Base-by-base conservation (phyloP, 192 early-diverging fungal genomes). In the Backusella psychrophila region DNA sequence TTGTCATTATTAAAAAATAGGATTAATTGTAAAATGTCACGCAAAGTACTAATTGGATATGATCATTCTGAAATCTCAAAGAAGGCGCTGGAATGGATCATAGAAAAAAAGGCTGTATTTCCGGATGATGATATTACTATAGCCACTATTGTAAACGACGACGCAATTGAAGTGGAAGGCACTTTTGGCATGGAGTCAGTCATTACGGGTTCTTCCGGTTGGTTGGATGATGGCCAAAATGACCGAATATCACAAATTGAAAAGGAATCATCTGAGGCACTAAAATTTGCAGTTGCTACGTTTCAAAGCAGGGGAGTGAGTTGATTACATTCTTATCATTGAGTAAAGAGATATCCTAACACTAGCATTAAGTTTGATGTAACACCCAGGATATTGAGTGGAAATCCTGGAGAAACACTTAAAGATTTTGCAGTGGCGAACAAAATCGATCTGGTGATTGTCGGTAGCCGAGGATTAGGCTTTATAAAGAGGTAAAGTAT, bases 401-500 rank as follows among this genome's bases (percentile, higher is more conserved):
- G 77, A 26, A 71, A 78, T 23, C 63, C 77, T 14, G 71, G 46
- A 19, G 44, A 65, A 12, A 49, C 77, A 36, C 52, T 78, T 4
- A 46, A 33, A 17, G 77, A 66, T 26, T 78, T 67, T 68, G 77
- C 77, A n/a, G 49, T 49, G 29, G 65, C 56, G 23, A 78, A 68
- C 41, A 23, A 67, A 1, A 36, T 66, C 15, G 77, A 78, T 15
- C 21, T 78, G 31, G 77, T 73, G 9, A 72, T 78, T 53, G 77
- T 78, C 2, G 71, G 77, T 2, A 72, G 66, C 31, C 56, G 77
- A 34, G 77, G 77, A 44, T 42, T 78, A 26, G 71, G 77, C 7
- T 78, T 72, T 41, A 33, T 78, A 7, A 78, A 78, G 56, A 72
- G 77, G 77, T 78, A 67, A 63, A 63, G 8, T 46, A 31, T n/a